Evolutionary conservation across 1,284 basidiomycete species (phyloP), one percentile per base, ranked within the genome.

Genomic region (Sphaerobolus stellatus): DNA sequence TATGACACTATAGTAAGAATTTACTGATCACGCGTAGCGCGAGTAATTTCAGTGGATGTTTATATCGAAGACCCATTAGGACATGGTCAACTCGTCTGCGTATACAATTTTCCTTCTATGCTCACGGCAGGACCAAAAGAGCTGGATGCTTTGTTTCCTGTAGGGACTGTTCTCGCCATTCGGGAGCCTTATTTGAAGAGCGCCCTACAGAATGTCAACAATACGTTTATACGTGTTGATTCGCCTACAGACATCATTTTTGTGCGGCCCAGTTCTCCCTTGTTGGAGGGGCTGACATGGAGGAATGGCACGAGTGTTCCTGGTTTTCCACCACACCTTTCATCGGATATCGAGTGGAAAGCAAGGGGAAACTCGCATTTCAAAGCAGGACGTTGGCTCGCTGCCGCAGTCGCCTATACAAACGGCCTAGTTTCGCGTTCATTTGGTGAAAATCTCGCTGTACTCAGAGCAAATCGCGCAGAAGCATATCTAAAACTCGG

Each of bases 131-230:
- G 58, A 1, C 50, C 59, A 7, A 41, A 58, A 4, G 62, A 66
- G 16, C 48, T 71, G 43, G 65, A 71, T 43, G 43, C 48, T 1
- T 27, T 72, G 2, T 66, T 72, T 50, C 63, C 69, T 2, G 45
- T 66, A 16, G 69, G 70, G 1, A 56, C 58, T 1, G 49, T 68
- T 30, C 52, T 72, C 28, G 65, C 64, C 22, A 64, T 73, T 29
- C 64, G 67, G n/a, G 71, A 73, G 50, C 71, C 71, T 22, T 63
- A 58, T 3, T 63, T 65, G 56, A 69, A 70, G 50, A 49, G 57
- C 7, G 58, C 63, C 5, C 38, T 55, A 16, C 40, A 58, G 14
- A 62, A 59, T 6, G 34, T 20, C 41, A 40, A 57, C 18, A 58
- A 63, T 5, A 56, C 65, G n/a, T 43, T 34, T 18, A 54, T 72